Evolutionary conservation across 177 flowering plant species (phyloP).

Genomic region (Telopea speciosissima): DNA sequence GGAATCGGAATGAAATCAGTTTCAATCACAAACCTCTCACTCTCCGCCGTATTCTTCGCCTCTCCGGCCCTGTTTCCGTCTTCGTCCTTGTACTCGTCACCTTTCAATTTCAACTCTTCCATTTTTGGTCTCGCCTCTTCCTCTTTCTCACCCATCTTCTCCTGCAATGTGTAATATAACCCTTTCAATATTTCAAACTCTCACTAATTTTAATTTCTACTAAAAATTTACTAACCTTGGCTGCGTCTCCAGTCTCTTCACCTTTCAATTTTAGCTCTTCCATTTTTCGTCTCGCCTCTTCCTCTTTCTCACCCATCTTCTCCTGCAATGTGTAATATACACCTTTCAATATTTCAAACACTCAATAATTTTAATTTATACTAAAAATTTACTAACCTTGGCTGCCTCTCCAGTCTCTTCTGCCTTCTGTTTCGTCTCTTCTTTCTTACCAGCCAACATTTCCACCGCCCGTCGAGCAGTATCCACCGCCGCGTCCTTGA

Average conservation of each 20-base stretch:
- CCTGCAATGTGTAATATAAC: constrained; percentile 26
- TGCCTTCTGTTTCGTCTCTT: constrained; percentile 30
- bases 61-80: background rate
- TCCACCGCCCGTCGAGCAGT: constrained; percentile 42
- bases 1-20: too few relatives aligned
- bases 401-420: constrained; percentile 20
- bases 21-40: background rate
- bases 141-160: constrained; percentile 30
- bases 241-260: too few relatives aligned
- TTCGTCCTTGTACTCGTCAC: constrained; percentile 23
- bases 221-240: too few relatives aligned
- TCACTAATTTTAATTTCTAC: too few relatives aligned
- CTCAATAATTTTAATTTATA: too few relatives aligned
- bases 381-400: constrained; percentile 11
- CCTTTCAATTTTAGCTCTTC: constrained; percentile 37
- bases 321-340: constrained; percentile 28
- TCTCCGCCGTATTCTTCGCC: background rate
- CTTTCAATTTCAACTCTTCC: constrained; percentile 40
- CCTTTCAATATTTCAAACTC: too few relatives aligned
- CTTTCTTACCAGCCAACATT: constrained; percentile 46
- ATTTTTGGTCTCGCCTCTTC: constrained; percentile 45
- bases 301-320: constrained; percentile 33
- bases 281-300: constrained; percentile 43
- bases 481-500: constrained; percentile 17
- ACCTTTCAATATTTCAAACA: too few relatives aligned